Percentiles rank a stretch among this genome's conserved stretches.
phyloP scores from a whole-genome alignment of 225 moss, liverwort and hornwort genomes.

The Anthoceros angustus region DNA sequence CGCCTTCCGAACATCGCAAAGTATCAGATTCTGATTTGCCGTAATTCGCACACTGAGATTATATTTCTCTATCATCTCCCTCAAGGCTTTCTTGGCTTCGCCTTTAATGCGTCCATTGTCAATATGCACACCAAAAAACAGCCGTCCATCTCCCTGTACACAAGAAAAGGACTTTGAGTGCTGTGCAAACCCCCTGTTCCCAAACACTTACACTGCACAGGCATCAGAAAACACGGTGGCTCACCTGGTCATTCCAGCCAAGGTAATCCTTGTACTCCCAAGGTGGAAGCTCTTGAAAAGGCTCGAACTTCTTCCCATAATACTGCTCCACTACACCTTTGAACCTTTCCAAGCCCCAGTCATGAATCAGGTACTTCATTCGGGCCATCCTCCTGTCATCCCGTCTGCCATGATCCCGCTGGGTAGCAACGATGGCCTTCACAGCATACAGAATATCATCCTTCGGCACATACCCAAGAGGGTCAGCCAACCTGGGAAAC shows the following conservation, averaged over 20 bases:
- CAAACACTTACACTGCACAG: not conserved
- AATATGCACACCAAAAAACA: conserved; percentile 62
- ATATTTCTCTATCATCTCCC: conserved; percentile 58
- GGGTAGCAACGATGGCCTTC: conserved; percentile 83
- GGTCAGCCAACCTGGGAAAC: conserved; percentile 63
- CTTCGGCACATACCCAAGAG: conserved; percentile 66
- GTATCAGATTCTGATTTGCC: conserved; percentile 71
- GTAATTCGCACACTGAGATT: conserved; percentile 57
- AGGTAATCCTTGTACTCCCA: conserved; percentile 68
- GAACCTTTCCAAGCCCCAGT: conserved; percentile 85
- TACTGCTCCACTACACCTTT: conserved; percentile 66
- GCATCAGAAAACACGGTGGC: not conserved
- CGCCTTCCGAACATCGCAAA: conserved; percentile 55
- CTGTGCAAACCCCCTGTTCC: not conserved
- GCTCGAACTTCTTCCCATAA: conserved; percentile 47
- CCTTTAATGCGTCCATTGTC: conserved; percentile 79
- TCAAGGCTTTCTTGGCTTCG: conserved; percentile 43
- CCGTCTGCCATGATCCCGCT: conserved; percentile 71
- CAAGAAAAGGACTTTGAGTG: too few relatives aligned
- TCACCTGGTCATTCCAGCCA: conserved; percentile 85
- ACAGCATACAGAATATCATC: conserved; percentile 78
- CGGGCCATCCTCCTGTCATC: conserved; percentile 70
- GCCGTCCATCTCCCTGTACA: conserved; percentile 54
- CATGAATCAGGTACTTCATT: conserved; percentile 69
- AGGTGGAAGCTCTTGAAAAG: conserved; percentile 45